These are phyloP conservation scores for Nakataea oryzae DNA, from an alignment of 2,329 filamentous ascomycete species.

Conservation along the genomic window DNA sequence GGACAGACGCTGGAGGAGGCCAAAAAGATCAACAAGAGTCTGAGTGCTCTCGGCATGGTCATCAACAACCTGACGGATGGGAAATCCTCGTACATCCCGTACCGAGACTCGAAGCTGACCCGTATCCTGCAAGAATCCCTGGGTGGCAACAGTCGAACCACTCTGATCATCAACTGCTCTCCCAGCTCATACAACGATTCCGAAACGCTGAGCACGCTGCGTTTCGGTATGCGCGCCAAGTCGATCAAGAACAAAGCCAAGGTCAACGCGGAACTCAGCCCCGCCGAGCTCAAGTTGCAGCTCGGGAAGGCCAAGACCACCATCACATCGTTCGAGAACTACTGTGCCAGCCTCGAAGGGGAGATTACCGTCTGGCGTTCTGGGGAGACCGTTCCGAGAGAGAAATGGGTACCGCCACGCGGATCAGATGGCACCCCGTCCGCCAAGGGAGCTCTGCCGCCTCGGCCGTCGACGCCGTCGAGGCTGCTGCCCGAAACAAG, in stretches of 20 bases:
- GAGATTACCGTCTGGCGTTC: constrained; percentile 82
- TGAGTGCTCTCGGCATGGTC: constrained; percentile 97
- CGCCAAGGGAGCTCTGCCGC: constrained; percentile 35
- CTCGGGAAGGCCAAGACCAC: constrained; percentile 89
- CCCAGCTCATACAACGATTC: constrained; percentile 96
- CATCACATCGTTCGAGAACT: constrained; percentile 78
- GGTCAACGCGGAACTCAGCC: constrained; percentile 96
- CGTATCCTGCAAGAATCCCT: constrained; percentile 94
- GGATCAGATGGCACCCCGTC: constrained; percentile 13
- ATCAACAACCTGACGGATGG: constrained; percentile 96
- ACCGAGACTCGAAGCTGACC: constrained; percentile 95
- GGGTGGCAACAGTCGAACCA: constrained; percentile 96
- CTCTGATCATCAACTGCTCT: constrained; percentile 98
- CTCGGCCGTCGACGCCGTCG: constrained; percentile 42
- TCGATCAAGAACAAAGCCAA: constrained; percentile 99
- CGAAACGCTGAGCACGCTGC: constrained; percentile 83
- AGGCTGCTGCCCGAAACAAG: constrained; percentile 45
- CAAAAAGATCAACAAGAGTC: constrained; percentile 99
- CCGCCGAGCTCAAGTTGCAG: constrained; percentile 84
- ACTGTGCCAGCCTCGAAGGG: constrained; percentile 71
- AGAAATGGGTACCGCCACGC: constrained; percentile 66
- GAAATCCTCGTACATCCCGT: constrained; percentile 92
- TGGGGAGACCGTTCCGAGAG: constrained; percentile 80
- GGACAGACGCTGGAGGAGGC: constrained; percentile 96
- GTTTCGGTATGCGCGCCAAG: constrained; percentile 94